Base-by-base conservation (phyloP, 108 stramenopile genomes). In the Asterionellopsis glacialis region DNA sequence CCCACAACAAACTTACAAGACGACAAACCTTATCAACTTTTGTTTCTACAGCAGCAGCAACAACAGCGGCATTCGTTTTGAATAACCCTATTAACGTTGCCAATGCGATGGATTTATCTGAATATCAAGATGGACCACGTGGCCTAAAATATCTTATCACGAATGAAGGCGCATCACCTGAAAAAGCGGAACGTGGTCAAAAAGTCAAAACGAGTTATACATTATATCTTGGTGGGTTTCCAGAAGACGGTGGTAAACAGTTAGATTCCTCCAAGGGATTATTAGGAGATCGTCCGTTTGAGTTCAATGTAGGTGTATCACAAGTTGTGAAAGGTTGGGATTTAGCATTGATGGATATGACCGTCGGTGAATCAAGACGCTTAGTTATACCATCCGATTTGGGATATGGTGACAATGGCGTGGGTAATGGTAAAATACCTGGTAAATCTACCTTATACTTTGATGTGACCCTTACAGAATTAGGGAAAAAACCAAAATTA, bases 311-410 rank as follows among this genome's bases (percentile, higher is more conserved):
- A 4, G 82, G 82, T 24, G 69, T 74, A 3, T 51, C 44, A 2
- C 82, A 90, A 55, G 93, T 94, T 0, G 79, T 82, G 16, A 75
- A 72, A 54, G 90, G 84, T 9, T 88, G 90, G 90, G 90, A 91
- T 68, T 51, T 82, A 24, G 51, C 65, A 9, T 50, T 92, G 14
- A 28, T 70, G 49, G 88, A 81, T 43, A 82, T 94, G 84, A 67
- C 68, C 60, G 53, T 73, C 70, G 73, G 93, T 63, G 83, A 62
- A 41, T 44, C 75, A 72, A 49, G 61, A 59, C 55, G 61, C 15
- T 43, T 94, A 13, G 51, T 81, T 48, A 68, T 94, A 7, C 90
- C 93, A 28, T 61, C 87, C 0, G 76, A 68, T 23, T 43, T 90
- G 10, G 93, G 85, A n/a, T 94, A 87, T 51, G 89, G 85, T 6